Evolutionary conservation across 176 grass and related monocot species (phyloP), one percentile per base, ranked within the genome.

Genomic region (Bothriochloa decipiens): DNA sequence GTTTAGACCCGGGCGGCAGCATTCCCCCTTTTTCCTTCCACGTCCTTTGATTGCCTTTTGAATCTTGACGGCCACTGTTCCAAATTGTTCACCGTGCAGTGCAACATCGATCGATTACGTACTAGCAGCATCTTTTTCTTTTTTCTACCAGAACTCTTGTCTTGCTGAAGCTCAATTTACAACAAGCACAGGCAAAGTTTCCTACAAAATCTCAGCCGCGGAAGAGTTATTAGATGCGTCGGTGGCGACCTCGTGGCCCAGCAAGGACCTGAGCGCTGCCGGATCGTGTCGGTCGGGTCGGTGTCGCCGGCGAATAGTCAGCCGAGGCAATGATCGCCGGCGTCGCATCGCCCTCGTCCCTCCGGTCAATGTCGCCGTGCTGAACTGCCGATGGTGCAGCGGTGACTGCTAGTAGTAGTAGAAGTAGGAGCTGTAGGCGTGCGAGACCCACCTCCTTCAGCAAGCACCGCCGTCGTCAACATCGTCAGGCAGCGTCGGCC

Each of bases 291-390:
- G 77, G 50, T 20, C 6, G 50, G 17, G 50, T 18, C 6, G 7
- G 6, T 6, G 40, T 60, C 53, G 69, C 18, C 82, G 43, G 60
- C 71, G 18, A 27, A 84, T 76, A 61, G 35, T 84, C 81, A 32
- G 75, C 28, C 26, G 23, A 42, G 67, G 41, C 25, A 65, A 84
- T 79, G 81, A 88, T 84, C 68, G 45, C 75, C 57, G 81, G 81
- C 75, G 87, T 84, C 81, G 39, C 68, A 39, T 25, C 57, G 57
- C 58, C 22, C 5, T 22, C 39, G 10, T 25, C 39, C 2, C 37
- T 4, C 18, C 77, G 47, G 42, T 53, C 72, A 53, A 55, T 22
- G 72, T 52, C 72, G 26, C 52, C 18, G 10, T 13, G 5, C 15
- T 13, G 12, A 32, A 32, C 29, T 52, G 33, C 29, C 20, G 65